phyloP scores from a whole-genome alignment of 352 stramenopile species.

The Pythium plurisporium region DNA sequence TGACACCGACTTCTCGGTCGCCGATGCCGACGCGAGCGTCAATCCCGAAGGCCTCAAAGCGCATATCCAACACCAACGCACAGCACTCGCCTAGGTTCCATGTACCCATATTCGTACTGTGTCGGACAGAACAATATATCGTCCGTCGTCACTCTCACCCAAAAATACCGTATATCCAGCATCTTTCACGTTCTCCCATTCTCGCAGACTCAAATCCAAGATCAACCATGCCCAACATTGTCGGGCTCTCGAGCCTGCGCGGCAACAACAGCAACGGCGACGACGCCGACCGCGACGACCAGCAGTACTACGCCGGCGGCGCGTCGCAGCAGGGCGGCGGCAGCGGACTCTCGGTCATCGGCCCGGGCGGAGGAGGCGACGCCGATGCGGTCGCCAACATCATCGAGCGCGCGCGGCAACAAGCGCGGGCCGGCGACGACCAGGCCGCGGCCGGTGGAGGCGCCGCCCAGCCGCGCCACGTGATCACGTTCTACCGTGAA shows the following conservation, averaged over 20 bases:
- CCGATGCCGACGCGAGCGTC: constrained; percentile 40
- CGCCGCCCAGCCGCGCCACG: constrained; percentile 35
- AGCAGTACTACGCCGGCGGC: constrained; percentile 75
- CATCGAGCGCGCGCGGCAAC: constrained; percentile 73
- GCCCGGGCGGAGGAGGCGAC: constrained; percentile 31
- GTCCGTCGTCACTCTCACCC: no score
- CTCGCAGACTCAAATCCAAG: neutral
- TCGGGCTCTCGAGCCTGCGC: constrained; percentile 71
- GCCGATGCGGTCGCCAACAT: constrained; percentile 74
- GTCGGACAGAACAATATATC: neutral
- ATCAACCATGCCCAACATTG: constrained; percentile 70
- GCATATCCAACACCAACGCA: constrained; percentile 60
- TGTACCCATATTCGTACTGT: neutral
- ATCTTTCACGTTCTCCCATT: no score
- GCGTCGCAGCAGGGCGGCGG: constrained; percentile 63
- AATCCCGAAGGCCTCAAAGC: constrained; percentile 48
- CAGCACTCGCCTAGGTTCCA: constrained; percentile 48
- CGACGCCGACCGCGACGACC: constrained; percentile 29
- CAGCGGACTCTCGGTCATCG: constrained; percentile 73
- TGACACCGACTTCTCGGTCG: constrained; percentile 65
- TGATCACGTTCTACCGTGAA: constrained; percentile 84
- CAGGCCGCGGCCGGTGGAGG: constrained; percentile 11
- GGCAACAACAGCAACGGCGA: constrained; percentile 29
- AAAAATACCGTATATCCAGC: no score
- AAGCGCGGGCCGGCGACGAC: constrained; percentile 35